phyloP scores from a whole-genome alignment of 2,329 filamentous ascomycete species.

The Ophiostoma sp. region DNA sequence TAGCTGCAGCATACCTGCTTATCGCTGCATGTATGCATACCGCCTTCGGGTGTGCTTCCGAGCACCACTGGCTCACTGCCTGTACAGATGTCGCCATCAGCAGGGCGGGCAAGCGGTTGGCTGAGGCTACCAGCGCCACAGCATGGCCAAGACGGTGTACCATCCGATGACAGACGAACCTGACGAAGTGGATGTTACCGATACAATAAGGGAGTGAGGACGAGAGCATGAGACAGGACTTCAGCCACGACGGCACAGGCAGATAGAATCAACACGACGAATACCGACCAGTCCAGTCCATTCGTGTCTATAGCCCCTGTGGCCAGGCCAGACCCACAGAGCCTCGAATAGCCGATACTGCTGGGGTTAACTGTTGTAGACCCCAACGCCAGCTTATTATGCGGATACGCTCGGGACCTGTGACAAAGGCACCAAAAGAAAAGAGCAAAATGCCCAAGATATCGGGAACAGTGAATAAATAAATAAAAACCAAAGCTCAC shows the following conservation, averaged over 20 bases:
- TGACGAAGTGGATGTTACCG: not conserved
- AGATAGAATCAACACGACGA: not conserved
- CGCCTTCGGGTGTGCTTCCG: not conserved
- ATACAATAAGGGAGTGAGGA: too few species aligned
- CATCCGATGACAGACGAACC: not conserved
- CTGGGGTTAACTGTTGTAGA: not conserved
- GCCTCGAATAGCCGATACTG: slow-evolving; percentile 21
- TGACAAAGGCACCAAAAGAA: not conserved
- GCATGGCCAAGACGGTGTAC: not conserved
- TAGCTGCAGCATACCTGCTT: not conserved
- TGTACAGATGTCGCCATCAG: slow-evolving; percentile 4
- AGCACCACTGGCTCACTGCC: not conserved
- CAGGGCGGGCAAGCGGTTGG: not conserved
- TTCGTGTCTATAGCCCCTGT: slow-evolving; percentile 5
- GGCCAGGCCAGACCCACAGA: slow-evolving; percentile 11
- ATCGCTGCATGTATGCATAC: not conserved
- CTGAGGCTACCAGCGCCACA: slow-evolving; percentile 1
- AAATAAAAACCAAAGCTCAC: not conserved
- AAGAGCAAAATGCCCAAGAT: not conserved
- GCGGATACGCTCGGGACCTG: not conserved
- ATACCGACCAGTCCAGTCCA: not conserved
- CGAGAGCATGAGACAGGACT: too few species aligned
- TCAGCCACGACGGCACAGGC: not conserved
- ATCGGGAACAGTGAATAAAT: not conserved
- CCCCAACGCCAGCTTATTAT: not conserved